Base-by-base conservation (phyloP, 768 basidiomycete genomes). In the Hemileccinum rubropunctum region DNA sequence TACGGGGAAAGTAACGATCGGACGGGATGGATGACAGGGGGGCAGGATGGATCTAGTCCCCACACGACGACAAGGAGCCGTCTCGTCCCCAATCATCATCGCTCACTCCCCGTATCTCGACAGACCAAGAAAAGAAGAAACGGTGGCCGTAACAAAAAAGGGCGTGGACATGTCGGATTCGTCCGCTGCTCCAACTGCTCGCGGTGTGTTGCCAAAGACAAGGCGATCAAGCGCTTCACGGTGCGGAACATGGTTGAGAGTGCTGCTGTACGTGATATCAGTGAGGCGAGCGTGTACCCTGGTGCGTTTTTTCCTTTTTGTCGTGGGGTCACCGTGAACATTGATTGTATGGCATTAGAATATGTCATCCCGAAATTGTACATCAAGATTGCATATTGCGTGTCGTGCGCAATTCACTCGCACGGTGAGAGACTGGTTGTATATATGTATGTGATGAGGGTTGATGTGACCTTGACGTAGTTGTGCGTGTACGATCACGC, bases 181-280 rank as follows among this genome's bases (percentile, higher is more conserved):
- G 82, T 99, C 69, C 89, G 97, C 65, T 99, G 97, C 82, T 95
- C 94, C 60, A 99, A 99, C 85, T 99, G 97, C 83, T 92, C 92
- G 67, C 90, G 97, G 61, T 94, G 91, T 71, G 94, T 97, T 51
- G 87, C 80, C 61, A 98, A 98, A 81, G 95, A 98, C 80, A 98
- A 98, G 83, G 95, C 95, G 59, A 97, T 98, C 87, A 97, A 97
- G 79, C 82, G 97, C 45, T 95, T 95, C 83, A 97, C 95, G 34
- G 95, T 98, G 67, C 85, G 94, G 75, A 99, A 99, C 84, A 98
- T 98, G 91, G 94, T 99, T 51, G 95, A 98, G 82, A 91, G 91
- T 67, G 97, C 97, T 39, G 95, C 95, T 47, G 91, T 98, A 61
- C 81, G 95, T 57, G 97, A 99, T 77, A 89, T 99, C 69, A 91